These are phyloP conservation scores for Coccinonectria pachysandricola DNA, from an alignment of 2,329 filamentous ascomycete species.

Conservation along the genomic window DNA sequence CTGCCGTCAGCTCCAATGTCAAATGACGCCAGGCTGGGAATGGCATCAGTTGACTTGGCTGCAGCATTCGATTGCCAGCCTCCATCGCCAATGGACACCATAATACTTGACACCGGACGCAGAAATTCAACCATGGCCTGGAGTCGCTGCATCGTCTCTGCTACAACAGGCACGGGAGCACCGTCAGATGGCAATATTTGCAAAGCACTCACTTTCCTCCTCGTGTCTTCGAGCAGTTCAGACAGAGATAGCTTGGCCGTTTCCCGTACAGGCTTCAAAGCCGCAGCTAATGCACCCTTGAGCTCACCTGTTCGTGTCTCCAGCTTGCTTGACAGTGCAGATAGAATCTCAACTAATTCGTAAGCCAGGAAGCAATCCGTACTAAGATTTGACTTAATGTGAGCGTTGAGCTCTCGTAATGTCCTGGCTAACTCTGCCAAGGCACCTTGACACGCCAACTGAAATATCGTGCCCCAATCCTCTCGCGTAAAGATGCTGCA, in stretches of 20 bases:
- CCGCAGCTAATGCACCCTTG: conserved; percentile 72
- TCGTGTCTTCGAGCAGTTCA: conserved; percentile 76
- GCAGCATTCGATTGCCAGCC: conserved; percentile 61
- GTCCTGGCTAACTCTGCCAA: conserved; percentile 78
- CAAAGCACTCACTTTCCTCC: conserved; percentile 55
- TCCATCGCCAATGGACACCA: conserved; percentile 85
- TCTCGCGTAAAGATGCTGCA: conserved; percentile 76
- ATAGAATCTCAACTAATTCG: conserved; percentile 87
- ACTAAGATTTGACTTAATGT: conserved; percentile 75
- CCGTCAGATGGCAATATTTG: conserved; percentile 68
- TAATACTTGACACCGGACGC: conserved; percentile 74
- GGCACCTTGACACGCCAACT: conserved; percentile 66
- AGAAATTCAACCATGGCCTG: conserved; percentile 83
- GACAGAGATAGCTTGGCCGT: conserved; percentile 80
- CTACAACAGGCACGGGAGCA: conserved; percentile 64
- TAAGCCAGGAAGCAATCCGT: conserved; percentile 94
- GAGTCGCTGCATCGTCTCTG: conserved; percentile 76
- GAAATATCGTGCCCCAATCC: conserved; percentile 72
- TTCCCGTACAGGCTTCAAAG: conserved; percentile 80
- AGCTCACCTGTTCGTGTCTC: conserved; percentile 78
- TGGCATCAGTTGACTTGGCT: conserved; percentile 47
- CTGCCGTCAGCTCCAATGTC: conserved; percentile 83
- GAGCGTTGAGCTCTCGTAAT: conserved; percentile 75
- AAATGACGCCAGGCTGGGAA: conserved; percentile 65
- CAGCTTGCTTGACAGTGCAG: conserved; percentile 65